A percentile compares a stretch with the other conserved stretches of the same genome.
Evolutionary conservation across 2,329 filamentous ascomycete species (phyloP).

Genomic region (Trichoderma sp.): DNA sequence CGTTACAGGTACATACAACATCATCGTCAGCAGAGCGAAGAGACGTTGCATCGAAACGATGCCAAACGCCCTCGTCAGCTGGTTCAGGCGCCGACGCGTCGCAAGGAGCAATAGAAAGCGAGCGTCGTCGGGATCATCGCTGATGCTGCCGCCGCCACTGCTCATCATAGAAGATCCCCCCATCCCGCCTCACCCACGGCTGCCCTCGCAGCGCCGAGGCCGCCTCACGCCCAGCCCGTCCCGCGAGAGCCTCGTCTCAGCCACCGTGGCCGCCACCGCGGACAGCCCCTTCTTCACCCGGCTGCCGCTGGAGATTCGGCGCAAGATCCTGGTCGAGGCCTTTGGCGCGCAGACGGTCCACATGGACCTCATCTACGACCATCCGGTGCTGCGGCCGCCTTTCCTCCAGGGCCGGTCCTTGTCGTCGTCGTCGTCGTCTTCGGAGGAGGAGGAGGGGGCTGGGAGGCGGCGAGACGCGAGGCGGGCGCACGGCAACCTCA

Average conservation of each 20-base stretch:
- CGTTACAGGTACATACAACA: no score
- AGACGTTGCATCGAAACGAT: neutral
- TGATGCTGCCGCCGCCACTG: neutral
- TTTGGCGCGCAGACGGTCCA: constrained; percentile 34
- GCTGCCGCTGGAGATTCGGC: constrained; percentile 42
- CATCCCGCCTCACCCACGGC: constrained; percentile 18
- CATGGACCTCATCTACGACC: constrained; percentile 34
- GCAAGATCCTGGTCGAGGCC: constrained; percentile 35
- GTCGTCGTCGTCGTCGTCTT: no score
- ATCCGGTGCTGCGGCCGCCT: constrained; percentile 18
- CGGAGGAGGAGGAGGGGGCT: neutral
- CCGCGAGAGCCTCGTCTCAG: constrained; percentile 12
- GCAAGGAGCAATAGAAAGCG: constrained; percentile 3
- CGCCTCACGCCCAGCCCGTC: constrained; percentile 26
- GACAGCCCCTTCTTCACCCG: constrained; percentile 37
- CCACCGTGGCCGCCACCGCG: constrained; percentile 9
- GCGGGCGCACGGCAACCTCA: constrained; percentile 13
- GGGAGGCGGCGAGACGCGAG: neutral
- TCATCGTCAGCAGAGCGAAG: no score
- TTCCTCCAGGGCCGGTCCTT: neutral
- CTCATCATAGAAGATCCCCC: neutral
- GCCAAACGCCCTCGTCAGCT: constrained; percentile 24
- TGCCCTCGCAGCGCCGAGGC: constrained; percentile 19
- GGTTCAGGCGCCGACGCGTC: constrained; percentile 25
- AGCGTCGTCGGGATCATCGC: neutral